Evolutionary conservation across 192 early-diverging fungal species (phyloP).

Genomic region (Rhizophagus sp.): DNA sequence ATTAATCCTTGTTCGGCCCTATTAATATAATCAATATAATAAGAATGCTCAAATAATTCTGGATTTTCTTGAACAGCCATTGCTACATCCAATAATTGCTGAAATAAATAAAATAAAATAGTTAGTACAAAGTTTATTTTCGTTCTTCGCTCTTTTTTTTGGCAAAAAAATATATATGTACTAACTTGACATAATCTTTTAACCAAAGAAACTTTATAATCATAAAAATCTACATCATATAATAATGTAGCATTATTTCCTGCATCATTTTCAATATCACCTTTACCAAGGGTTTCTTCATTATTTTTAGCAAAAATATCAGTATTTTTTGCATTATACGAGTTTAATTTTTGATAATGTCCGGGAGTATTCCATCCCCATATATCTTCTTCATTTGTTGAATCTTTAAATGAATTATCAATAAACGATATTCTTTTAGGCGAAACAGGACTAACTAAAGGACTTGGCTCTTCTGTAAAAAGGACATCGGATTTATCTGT

Average conservation of each 20-base stretch:
- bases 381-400: not conserved
- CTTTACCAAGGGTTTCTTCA: not conserved
- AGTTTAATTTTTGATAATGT: not conserved
- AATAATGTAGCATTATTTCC: slow-evolving; percentile 17
- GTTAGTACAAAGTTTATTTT: not conserved
- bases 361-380: slow-evolving; percentile 5
- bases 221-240: slow-evolving; percentile 25
- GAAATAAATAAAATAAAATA: not conserved
- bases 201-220: slow-evolving; percentile 26
- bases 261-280: not conserved
- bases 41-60: slow-evolving; percentile 40
- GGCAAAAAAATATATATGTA: not conserved
- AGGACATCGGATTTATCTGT: not conserved
- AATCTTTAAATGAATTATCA: not conserved
- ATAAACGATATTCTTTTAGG: not conserved
- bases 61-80: slow-evolving; percentile 49
- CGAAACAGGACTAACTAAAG: not conserved
- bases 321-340: not conserved
- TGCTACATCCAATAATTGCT: slow-evolving; percentile 48
- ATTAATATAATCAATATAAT: slow-evolving; percentile 52
- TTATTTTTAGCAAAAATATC: not conserved
- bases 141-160: too few species aligned
- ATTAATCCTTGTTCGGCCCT: slow-evolving; percentile 48
- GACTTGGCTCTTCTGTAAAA: slow-evolving; percentile 9
- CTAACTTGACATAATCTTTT: slow-evolving; percentile 21